Base-by-base conservation (phyloP, 2,329 filamentous ascomycete genomes). In the Aspergillus ochraceoroseus region DNA sequence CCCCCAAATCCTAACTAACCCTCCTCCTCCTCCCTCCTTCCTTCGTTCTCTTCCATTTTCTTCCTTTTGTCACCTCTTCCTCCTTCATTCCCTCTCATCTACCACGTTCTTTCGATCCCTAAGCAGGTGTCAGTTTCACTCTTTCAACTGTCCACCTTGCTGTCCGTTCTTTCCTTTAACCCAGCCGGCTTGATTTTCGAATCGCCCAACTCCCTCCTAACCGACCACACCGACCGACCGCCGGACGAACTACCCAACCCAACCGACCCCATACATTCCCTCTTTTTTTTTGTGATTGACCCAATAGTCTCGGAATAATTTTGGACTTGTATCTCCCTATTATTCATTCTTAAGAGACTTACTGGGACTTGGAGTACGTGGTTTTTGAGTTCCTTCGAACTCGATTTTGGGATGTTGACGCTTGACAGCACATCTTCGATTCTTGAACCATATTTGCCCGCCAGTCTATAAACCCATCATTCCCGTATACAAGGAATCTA, bases 121-220 rank as follows among this genome's bases (percentile, higher is more conserved):
- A 53, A 64, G 68, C 67, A 66, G 63, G 68, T 68, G 63, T 64
- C 73, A 70, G 76, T 76, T 80, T 78, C 77, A 80, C 73, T 80
- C 77, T 67, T 79, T 80, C 64, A 77, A 75, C 74, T 75, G 73
- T 64, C 67, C 65, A 64, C 63, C 58, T 63, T 65, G 74, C 68
- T 59, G 61, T 72, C 66, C 70, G 56, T 64, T 73, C 70, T 52
- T 70, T 72, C 57, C 31, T 43, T 29, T 32, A 48, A 44, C 41
- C 45, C 42, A 46, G 46, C 47, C 43, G n/a, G n/a, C n/a, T n/a
- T n/a, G n/a, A n/a, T n/a, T n/a, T n/a, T n/a, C n/a, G n/a, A 31
- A 46, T 38, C 35, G 38, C 18, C 5, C 37, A 17, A 15, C 32
- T 40, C 44, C 35, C 38, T 32, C 30, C 27, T 23, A 23, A 40